Conservation (phyloP, 169 alveolate genomes). For the Plasmodium yoelii region DNA sequence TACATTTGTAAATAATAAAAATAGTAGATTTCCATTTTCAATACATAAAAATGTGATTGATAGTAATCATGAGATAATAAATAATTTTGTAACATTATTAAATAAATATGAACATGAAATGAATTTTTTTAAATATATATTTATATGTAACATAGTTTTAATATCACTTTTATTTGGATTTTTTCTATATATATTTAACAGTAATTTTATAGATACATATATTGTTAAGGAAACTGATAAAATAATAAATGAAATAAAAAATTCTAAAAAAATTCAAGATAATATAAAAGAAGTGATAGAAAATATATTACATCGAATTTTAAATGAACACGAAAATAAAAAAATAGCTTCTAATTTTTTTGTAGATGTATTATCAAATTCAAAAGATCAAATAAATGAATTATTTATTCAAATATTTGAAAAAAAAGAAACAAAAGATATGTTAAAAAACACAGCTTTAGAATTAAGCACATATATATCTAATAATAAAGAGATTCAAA, state of each 20-base stretch:
- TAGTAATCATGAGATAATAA: too few relatives aligned
- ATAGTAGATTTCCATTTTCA: too few relatives aligned
- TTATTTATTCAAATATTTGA: constrained; percentile 25
- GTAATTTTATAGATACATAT: constrained; percentile 14
- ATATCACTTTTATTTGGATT: neutral
- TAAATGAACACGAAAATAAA: constrained; percentile 23
- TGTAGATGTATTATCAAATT: constrained; percentile 4
- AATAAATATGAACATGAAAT: neutral
- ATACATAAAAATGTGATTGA: too few relatives aligned
- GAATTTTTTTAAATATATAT: constrained; percentile 7
- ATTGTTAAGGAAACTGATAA: constrained; percentile 3
- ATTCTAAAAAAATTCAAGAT: constrained; percentile 2
- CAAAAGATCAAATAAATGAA: constrained; percentile 11
- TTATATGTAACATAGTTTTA: neutral
- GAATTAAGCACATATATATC: constrained; percentile 11
- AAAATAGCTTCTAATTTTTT: constrained; percentile 3
- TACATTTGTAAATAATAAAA: too few relatives aligned
- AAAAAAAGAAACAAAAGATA: constrained; percentile 18
- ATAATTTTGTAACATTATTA: too few relatives aligned
- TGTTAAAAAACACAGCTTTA: neutral
- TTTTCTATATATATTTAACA: neutral
- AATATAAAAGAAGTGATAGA: constrained; percentile 15
- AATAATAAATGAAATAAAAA: constrained; percentile 10
- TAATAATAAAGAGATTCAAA: constrained; percentile 35
- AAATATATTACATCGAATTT: neutral